These are phyloP conservation scores for Aspergillus sp. DNA, from an alignment of 2,329 filamentous ascomycete genomes.

Conservation along the genomic window DNA sequence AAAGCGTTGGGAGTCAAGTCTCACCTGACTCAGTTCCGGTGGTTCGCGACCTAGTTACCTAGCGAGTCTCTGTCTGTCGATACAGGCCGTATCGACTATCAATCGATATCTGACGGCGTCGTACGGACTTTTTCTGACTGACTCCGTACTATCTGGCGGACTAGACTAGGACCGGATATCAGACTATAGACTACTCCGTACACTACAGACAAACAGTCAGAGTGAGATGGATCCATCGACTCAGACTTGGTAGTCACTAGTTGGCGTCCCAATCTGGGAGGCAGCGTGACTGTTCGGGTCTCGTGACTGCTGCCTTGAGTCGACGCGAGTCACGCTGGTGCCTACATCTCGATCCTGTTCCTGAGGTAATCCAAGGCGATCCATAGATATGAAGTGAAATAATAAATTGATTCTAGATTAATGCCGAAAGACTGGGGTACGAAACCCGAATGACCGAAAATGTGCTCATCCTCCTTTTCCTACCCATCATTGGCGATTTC, in stretches of 20 bases:
- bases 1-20: neutral
- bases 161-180: too few species aligned
- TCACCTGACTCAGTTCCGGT: neutral
- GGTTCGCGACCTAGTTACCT: too few species aligned
- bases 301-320: neutral
- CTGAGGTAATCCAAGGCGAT: neutral
- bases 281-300: neutral
- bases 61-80: too few species aligned
- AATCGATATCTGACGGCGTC: too few species aligned
- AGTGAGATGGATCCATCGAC: neutral
- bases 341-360: neutral
- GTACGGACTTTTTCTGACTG: too few species aligned
- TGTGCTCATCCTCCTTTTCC: neutral
- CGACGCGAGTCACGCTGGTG: neutral
- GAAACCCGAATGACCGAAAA: neutral
- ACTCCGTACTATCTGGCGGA: too few species aligned
- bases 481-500: slow-evolving; percentile 1
- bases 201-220: too few species aligned
- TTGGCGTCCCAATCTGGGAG: neutral
- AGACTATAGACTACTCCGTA: too few species aligned
- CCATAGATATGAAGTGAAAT: neutral
- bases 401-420: neutral
- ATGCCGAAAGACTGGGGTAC: neutral
- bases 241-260: neutral
- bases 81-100: too few species aligned